Evolutionary conservation across 2,329 filamentous ascomycete genomes (phyloP).

Genomic region (Lachnellula suecica): DNA sequence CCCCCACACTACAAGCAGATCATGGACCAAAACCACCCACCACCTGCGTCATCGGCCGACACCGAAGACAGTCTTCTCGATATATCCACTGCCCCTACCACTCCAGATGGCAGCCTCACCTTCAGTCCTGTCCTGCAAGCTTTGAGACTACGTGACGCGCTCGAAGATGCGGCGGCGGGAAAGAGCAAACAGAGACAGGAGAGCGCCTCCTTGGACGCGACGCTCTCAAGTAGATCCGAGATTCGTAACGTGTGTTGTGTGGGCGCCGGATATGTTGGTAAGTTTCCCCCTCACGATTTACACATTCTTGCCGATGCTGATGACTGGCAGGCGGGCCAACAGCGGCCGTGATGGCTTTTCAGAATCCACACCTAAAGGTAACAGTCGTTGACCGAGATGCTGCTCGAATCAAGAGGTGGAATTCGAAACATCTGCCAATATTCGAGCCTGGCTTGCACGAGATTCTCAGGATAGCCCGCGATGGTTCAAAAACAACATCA

Average conservation of each 20-base stretch:
- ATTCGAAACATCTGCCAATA: slow-evolving; percentile 70
- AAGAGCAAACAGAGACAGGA: slow-evolving; percentile 1
- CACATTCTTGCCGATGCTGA: not conserved
- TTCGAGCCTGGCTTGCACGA: slow-evolving; percentile 72
- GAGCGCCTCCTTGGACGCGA: slow-evolving; percentile 6
- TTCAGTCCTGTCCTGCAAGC: slow-evolving; percentile 42
- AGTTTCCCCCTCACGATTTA: slow-evolving; percentile 32
- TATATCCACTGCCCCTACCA: slow-evolving; percentile 44
- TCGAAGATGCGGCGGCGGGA: slow-evolving; percentile 13
- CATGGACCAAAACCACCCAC: slow-evolving; percentile 23
- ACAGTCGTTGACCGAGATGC: slow-evolving; percentile 73
- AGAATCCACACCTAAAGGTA: slow-evolving; percentile 69
- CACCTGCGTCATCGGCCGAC: slow-evolving; percentile 22
- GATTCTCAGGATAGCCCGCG: slow-evolving; percentile 64
- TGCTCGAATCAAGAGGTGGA: slow-evolving; percentile 68
- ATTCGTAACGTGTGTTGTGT: slow-evolving; percentile 69
- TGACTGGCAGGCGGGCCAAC: slow-evolving; percentile 63
- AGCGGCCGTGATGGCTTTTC: slow-evolving; percentile 70
- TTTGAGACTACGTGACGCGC: slow-evolving; percentile 20
- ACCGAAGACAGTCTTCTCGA: slow-evolving; percentile 31
- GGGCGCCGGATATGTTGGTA: slow-evolving; percentile 75
- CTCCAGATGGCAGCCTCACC: slow-evolving; percentile 42
- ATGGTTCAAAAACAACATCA: slow-evolving; percentile 49
- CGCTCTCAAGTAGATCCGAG: not conserved
- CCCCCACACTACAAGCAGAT: too few relatives aligned